These are phyloP conservation scores for Cucurbita ficifolia DNA, from an alignment of 306 rosid genomes.

Conservation along the genomic window DNA sequence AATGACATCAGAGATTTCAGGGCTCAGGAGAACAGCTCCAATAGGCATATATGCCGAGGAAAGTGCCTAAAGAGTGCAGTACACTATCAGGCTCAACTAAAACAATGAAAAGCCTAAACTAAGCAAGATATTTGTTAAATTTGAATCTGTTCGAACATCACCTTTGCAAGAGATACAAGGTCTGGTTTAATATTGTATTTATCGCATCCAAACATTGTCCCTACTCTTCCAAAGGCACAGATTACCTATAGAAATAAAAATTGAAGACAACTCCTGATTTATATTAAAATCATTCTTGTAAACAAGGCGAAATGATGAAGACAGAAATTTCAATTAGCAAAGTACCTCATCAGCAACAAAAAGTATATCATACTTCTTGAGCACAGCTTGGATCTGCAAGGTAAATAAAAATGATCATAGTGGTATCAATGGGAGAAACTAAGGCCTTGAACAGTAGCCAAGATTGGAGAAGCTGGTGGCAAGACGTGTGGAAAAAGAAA, in stretches of 20 bases:
- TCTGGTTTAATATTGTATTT: constrained; percentile 80
- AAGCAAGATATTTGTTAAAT: neutral
- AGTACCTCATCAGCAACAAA: constrained; percentile 89
- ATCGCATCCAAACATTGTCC: constrained; percentile 75
- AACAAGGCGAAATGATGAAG: neutral
- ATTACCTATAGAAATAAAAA: constrained; percentile 41
- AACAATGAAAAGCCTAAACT: neutral
- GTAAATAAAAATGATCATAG: neutral
- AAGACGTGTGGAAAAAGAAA: neutral
- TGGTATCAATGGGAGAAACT: no score
- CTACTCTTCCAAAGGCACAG: constrained; percentile 89
- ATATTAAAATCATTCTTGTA: neutral
- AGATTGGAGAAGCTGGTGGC: no score
- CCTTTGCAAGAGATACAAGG: constrained; percentile 91
- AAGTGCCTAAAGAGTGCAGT: constrained; percentile 42
- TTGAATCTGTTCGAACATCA: constrained; percentile 7
- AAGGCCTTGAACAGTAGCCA: neutral
- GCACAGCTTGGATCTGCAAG: constrained; percentile 72
- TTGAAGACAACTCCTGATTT: neutral
- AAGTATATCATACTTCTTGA: constrained; percentile 92
- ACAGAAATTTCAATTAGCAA: neutral
- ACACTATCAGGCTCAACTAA: neutral
- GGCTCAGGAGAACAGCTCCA: constrained; percentile 85
- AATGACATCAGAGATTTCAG: constrained; percentile 68
- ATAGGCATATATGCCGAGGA: constrained; percentile 81